Base-by-base conservation (phyloP, 495 filamentous ascomycete species). In the Parachaetomium inaequale region DNA sequence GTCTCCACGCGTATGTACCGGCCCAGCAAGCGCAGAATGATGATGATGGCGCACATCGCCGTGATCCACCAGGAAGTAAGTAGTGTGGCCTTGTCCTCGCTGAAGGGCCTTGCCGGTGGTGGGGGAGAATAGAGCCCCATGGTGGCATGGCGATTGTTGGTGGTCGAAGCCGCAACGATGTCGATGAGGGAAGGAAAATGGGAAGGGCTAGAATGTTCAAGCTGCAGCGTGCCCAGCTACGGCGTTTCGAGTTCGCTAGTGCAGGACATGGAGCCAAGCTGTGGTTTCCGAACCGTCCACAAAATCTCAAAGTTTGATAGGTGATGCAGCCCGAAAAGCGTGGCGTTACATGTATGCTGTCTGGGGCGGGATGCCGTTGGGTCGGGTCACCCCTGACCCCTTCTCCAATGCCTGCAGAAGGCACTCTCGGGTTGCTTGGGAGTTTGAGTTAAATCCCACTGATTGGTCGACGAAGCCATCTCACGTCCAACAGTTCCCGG, bases 11-110 rank as follows among this genome's bases (percentile, higher is more conserved):
- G 82, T 1, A 92, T 76, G 68, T 89, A 93, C 32, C 94, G 87
- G 17, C 94, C 92, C 52, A 72, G 75, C 12, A 96, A 73, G 0
- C 94, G 85, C 12, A 91, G 78, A 11, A 91, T 56, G 62, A 98
- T 96, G 63, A 96, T 88, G 45, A 82, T 78, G 53, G 91, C 75
- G 29, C 91, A 89, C 67, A 95, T 91, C 1, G 77, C 74, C 1
- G 92, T 93, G 59, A 90, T 90, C 94, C 94, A 96, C 90, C 92
- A 97, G 63, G 88, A 92, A 62, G 92, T 90, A 51, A 97, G 79
- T 36, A 98, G 79, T 0, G 87, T 91, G 19, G 91, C 84, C 57
- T 91, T 88, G 74, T 91, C 82, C 14, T 87, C 72, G 65, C 75
- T 60, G 67, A 76, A 74, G 11, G 81, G 78, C 63, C 84, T 80